Evolutionary conservation across 2,329 filamentous ascomycete genomes (phyloP), one percentile per base, ranked within the genome.

Genomic region (Boeremia lycopersici): DNA sequence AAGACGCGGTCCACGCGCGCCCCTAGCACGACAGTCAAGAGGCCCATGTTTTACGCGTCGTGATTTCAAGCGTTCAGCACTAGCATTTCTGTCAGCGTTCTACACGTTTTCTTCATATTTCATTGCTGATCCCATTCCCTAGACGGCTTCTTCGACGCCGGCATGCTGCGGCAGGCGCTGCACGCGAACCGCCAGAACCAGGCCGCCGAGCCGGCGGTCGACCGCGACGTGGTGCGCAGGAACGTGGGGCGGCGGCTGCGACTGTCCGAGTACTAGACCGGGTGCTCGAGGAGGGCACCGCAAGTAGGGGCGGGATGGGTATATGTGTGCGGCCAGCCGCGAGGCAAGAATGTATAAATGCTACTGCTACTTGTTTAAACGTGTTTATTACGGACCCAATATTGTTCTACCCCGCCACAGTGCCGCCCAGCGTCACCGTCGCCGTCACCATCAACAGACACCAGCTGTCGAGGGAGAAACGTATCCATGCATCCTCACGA

Each of bases 91-190:
- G 12, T 38, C 38, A 12, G 19, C 38, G 17, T 40, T 23, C 6
- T 26, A 13, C 23, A 17, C 53, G 38, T 43, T 40, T 51, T 48
- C 39, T 50, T 48, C 35, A 12, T 59, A n/a, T 43, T 47, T 44
- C 31, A 39, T 65, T 62, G 56, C 64, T 71, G 59, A 65, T 77
- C 74, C 66, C 74, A 43, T 61, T 62, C 59, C 57, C 49, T 71
- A 96, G 93, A 97, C 80, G 93, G 93, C 29, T 97, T 98, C 81
- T 98, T 98, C 77, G 93, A 98, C 73, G 92, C 93, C 0, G 93
- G 93, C 12, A 96, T 97, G 91, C 84, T 97, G 5, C 81, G 95
- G 23, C 90, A 96, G 73, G 91, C 92, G 1, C 85, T 96, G 53
- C 93, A 93, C 72, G 88, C 88, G 2, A 84, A 88, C 45, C 84